A percentile compares a stretch with the other conserved stretches of the same genome.
phyloP scores from a whole-genome alignment of 2,329 filamentous ascomycete genomes.

The Rugonectria rugulosa region DNA sequence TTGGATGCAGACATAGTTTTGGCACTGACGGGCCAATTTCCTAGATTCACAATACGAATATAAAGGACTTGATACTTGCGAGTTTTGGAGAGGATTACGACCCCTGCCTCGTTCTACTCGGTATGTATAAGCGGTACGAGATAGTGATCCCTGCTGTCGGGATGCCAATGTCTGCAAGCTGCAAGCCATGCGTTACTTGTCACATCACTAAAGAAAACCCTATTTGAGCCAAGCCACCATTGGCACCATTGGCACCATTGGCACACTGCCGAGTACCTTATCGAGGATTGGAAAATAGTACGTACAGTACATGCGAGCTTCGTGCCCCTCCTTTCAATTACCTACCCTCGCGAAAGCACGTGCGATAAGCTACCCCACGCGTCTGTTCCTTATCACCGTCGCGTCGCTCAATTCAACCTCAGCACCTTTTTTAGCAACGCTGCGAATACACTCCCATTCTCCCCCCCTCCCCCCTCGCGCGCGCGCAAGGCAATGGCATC shows the following conservation, averaged over 20 bases:
- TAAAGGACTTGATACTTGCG: not conserved
- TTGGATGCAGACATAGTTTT: constrained; percentile 9
- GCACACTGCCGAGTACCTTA: too few species aligned
- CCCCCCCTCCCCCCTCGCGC: not conserved
- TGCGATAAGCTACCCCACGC: constrained; percentile 33
- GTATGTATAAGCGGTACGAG: not conserved
- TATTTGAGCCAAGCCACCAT: not conserved
- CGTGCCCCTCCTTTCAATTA: too few species aligned
- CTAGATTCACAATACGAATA: constrained; percentile 13
- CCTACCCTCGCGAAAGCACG: constrained; percentile 26
- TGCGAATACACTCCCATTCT: constrained; percentile 1
- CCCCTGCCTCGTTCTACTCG: too few species aligned
- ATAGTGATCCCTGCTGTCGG: not conserved
- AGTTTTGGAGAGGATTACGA: not conserved
- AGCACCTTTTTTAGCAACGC: constrained; percentile 6
- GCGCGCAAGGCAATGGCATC: constrained; percentile 29
- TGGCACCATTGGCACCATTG: too few species aligned
- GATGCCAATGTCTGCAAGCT: constrained; percentile 8
- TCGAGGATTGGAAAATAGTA: not conserved
- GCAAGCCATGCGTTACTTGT: constrained; percentile 25
- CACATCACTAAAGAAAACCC: not conserved
- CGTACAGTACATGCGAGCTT: too few species aligned
- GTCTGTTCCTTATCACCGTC: constrained; percentile 27
- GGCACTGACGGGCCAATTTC: constrained; percentile 27
- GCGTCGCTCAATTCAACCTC: constrained; percentile 27